Evolutionary conservation across 495 filamentous ascomycete genomes (phyloP).

Genomic region (Hyaloscypha bicolor): DNA sequence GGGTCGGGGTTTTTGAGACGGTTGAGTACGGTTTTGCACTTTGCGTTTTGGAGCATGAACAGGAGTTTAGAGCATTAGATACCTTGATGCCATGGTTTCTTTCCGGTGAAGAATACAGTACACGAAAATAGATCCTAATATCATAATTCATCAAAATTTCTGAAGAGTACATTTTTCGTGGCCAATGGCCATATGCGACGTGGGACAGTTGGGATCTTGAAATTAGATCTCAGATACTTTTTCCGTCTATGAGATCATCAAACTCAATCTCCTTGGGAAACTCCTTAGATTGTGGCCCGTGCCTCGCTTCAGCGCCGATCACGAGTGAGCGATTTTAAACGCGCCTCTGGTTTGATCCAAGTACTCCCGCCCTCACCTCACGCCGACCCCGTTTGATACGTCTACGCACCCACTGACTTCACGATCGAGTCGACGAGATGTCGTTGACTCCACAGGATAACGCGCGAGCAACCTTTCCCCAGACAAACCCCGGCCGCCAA

Average conservation of each 20-base stretch:
- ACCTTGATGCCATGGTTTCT: background rate
- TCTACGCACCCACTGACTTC: slow-evolving; percentile 22
- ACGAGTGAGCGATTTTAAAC: background rate
- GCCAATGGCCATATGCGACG: no score
- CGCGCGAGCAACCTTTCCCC: slow-evolving; percentile 23
- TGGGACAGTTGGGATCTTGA: no score
- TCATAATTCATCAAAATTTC: background rate
- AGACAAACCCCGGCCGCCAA: slow-evolving; percentile 17
- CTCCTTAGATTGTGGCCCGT: background rate
- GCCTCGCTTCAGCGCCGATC: background rate
- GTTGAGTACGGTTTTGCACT: background rate
- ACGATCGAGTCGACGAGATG: slow-evolving; percentile 23
- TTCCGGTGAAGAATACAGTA: background rate
- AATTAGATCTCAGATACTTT: no score
- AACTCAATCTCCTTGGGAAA: no score
- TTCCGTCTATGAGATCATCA: no score
- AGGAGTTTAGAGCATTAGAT: background rate
- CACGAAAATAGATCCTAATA: background rate
- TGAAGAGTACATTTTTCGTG: no score
- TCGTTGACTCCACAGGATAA: slow-evolving; percentile 33
- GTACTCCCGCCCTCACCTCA: background rate
- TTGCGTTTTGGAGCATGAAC: background rate
- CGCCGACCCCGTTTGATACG: slow-evolving; percentile 22
- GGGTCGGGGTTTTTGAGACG: no score
- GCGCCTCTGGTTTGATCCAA: background rate